phyloP scores from a whole-genome alignment of 352 stramenopile genomes.

The Phytophthora vignae region DNA sequence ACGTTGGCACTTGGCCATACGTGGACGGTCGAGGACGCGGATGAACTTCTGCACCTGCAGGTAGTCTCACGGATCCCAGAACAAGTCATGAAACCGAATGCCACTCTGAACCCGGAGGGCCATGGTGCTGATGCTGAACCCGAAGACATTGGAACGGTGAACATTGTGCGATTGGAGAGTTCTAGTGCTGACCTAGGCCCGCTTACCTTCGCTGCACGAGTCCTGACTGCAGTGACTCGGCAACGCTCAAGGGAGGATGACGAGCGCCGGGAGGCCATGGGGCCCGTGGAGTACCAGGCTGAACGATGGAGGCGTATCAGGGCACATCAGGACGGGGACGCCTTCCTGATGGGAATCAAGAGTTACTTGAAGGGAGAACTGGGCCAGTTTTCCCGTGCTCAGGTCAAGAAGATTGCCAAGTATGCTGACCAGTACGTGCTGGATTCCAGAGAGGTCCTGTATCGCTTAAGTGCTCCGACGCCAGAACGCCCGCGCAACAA shows the following conservation, averaged over 20 bases:
- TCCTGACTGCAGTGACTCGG: neutral
- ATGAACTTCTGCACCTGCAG: neutral
- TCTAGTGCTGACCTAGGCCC: neutral
- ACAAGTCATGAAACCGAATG: constrained; percentile 5
- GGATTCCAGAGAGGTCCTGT: too few species aligned
- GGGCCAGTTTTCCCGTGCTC: neutral
- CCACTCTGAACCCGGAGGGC: neutral
- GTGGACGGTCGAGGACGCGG: neutral
- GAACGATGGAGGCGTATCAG: constrained; percentile 18
- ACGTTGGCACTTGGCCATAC: too few species aligned
- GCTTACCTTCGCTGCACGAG: neutral
- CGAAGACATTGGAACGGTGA: neutral
- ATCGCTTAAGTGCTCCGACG: too few species aligned
- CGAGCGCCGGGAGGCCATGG: neutral
- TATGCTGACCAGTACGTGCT: too few species aligned
- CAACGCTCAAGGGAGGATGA: neutral
- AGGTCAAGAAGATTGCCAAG: too few species aligned
- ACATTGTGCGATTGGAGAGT: neutral
- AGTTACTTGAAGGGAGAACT: neutral
- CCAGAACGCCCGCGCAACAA: too few species aligned
- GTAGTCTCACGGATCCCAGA: constrained; percentile 3
- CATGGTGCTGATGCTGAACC: neutral
- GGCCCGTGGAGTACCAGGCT: neutral
- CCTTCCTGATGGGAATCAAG: neutral
- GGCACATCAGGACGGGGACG: constrained; percentile 2